Evolutionary conservation across 768 basidiomycete genomes (phyloP), one percentile per base, ranked within the genome.

Genomic region (Porpolomopsis calyptriformis): DNA sequence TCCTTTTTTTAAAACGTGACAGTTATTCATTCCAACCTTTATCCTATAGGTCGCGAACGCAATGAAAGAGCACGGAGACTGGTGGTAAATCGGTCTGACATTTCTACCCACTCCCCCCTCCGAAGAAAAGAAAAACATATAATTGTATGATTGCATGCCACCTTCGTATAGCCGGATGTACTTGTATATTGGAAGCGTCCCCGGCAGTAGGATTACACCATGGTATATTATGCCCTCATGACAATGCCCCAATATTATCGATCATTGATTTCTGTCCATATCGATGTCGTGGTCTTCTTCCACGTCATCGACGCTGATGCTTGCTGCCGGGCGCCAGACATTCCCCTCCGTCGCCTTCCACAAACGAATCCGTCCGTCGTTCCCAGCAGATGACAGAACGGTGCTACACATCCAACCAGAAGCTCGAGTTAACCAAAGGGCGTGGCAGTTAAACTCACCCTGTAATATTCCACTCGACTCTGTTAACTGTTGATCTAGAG

Each of bases 401-500:
- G 90, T 91, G 16, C 89, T 89, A 47, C 22, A 37, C 10, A 44
- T 7, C 34, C 23, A 7, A 53, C 16, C n/a, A n/a, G n/a, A n/a
- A n/a, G n/a, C n/a, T 7, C 43, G 25, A 22, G n/a, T 11, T 43
- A 4, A 23, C 40, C 45, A 24, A 41, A 20, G 20, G 18, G n/a
- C 24, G 14, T 23, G 27, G 50, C 8, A 53, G 35, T 31, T 41
- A 37, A 29, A 49, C 63, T 2, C 52, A 87, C 84, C 86, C 86
- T 26, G 82, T 86, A 40, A 92, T 80, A 59, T 94, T 94, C 90
- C 94, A 97, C 59, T 93, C 92, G 0, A 99, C 92, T 53, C 82
- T 73, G 2, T 83, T 82, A 8, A 93, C 76, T 3, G 82, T 73
- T 0, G 83, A 80, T 51, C 85, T 85, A 49, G 18, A 51, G 36